Evolutionary conservation across 2,329 filamentous ascomycete genomes (phyloP), one percentile per base, ranked within the genome.

Genomic region (Calonectria pteridis): DNA sequence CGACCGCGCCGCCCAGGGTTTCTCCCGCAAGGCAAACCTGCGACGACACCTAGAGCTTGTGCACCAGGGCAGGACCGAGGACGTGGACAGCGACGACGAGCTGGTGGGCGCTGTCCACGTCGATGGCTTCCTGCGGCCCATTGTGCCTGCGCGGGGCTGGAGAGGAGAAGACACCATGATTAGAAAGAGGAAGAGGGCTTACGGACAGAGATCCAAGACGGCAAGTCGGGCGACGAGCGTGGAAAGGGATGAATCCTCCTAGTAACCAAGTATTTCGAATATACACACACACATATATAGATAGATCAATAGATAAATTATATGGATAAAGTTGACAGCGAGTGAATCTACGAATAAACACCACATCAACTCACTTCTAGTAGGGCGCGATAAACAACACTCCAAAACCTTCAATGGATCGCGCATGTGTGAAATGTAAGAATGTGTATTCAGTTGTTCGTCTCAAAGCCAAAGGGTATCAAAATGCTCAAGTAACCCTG

Each of bases 41-140:
- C 78, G 77, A 18, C 82, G 85, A 14, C 86, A 87, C 67, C 76
- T 87, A 74, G 77, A 82, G 40, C 79, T 83, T 9, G 78, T 87
- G 23, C 86, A 87, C 73, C 81, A 82, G n/a, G 82, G 81, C 78
- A 82, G 67, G 83, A 81, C 68, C 79, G 80, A 80, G 16, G 78
- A 85, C 43, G 76, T 81, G 37, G 84, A 85, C 26, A 85, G 87
- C 72, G 89, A 86, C 78, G 89, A 88, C 71, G 90, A 92, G 78
- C 88, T 91, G 78, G 77, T 87, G 11, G 93, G 92, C 0, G 92
- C 87, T 0, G 91, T 94, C 26, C 93, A 94, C 77, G 88, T 91
- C 1, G 93, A 95, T 81, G 91, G 93, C 0, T 95, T 93, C 78
- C 77, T 95, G 77, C 86, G 87, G 79, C 88, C 89, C 5, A 87